Evolutionary conservation across 805 yeast species (phyloP).

Genomic region (Teunomyces pallodes): DNA sequence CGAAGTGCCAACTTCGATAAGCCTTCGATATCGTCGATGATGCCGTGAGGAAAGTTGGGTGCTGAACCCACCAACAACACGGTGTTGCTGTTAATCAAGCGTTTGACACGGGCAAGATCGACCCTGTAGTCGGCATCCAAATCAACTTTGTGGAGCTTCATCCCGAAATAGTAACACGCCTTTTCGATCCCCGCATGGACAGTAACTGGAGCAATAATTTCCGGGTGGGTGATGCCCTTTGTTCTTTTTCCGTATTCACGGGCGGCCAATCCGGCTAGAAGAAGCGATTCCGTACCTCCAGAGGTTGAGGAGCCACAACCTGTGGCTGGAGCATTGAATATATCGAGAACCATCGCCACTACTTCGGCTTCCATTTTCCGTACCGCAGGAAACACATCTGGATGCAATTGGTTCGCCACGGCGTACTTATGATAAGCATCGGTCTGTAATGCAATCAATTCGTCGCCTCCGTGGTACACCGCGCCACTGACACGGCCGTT

Average conservation of each 20-base stretch:
- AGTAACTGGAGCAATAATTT: constrained; percentile 83
- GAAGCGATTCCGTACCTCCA: constrained; percentile 93
- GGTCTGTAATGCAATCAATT: constrained; percentile 69
- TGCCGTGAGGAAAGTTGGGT: constrained; percentile 96
- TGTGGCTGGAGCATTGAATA: constrained; percentile 72
- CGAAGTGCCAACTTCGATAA: constrained; percentile 64
- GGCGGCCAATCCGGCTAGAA: constrained; percentile 85
- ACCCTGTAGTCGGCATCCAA: constrained; percentile 67
- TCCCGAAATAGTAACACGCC: constrained; percentile 87
- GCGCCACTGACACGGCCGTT: constrained; percentile 90
- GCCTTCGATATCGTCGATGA: constrained; percentile 81
- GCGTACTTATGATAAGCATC: constrained; percentile 72
- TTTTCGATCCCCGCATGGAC: constrained; percentile 95
- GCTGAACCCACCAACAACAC: constrained; percentile 89
- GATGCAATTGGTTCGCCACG: constrained; percentile 93
- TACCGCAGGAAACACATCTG: constrained; percentile 95
- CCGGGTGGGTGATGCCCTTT: constrained; percentile 66
- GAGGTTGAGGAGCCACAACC: constrained; percentile 75
- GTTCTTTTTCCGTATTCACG: constrained; percentile 64
- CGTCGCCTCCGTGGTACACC: constrained; percentile 93
- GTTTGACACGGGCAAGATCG: constrained; percentile 57
- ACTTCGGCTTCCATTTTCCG: constrained; percentile 96
- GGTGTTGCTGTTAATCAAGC: constrained; percentile 74
- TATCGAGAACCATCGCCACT: constrained; percentile 79
- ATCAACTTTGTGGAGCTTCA: constrained; percentile 78